Conservation (phyloP, 2,329 filamentous ascomycete species). For the Xylariaceae sp. region DNA sequence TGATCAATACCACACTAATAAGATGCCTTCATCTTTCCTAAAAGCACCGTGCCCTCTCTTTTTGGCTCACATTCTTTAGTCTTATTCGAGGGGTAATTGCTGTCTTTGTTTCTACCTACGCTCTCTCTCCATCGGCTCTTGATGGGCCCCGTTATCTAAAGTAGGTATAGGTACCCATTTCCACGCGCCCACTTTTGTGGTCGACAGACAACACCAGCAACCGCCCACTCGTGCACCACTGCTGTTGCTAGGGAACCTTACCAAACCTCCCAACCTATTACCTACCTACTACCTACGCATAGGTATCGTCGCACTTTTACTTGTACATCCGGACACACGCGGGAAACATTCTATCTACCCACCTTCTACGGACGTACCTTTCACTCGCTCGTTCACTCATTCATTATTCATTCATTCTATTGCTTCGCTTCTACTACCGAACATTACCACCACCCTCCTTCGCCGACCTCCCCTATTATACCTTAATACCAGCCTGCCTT, state of each 20-base stretch:
- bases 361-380: not conserved
- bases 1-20: not conserved
- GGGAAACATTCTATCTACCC: not conserved
- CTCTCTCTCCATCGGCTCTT: conserved; percentile 7
- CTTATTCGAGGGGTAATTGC: conserved; percentile 18
- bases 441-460: not conserved
- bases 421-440: conserved; percentile 12
- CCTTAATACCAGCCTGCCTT: not conserved
- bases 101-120: conserved; percentile 1
- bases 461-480: not conserved
- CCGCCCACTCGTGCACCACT: not conserved
- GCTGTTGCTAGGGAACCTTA: conserved; percentile 10
- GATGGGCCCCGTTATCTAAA: conserved; percentile 6
- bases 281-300: too few species aligned
- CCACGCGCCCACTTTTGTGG: conserved; percentile 1
- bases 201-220: conserved; percentile 8
- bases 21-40: conserved; percentile 19
- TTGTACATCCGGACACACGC: not conserved
- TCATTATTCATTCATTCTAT: conserved; percentile 10
- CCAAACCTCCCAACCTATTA: too few species aligned
- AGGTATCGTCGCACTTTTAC: not conserved
- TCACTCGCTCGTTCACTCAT: not conserved
- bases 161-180: too few species aligned
- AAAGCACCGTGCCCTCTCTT: conserved; percentile 19
- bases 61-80: conserved; percentile 8